These are phyloP conservation scores for Tricholoma flavovirens DNA, from an alignment of 768 basidiomycete genomes.

Conservation along the genomic window DNA sequence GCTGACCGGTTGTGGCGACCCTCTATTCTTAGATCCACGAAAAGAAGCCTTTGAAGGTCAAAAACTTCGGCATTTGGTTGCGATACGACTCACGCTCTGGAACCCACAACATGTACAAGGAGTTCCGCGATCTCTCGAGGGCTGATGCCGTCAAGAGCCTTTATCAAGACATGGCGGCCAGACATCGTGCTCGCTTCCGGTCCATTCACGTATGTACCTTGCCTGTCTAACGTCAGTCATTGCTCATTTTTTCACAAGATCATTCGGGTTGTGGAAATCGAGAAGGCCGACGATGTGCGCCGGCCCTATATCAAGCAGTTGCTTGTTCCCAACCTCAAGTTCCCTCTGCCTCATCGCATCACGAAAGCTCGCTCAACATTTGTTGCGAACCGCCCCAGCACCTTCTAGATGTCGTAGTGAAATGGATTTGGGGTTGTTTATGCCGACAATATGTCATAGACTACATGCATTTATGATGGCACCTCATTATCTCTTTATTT, in stretches of 20 bases:
- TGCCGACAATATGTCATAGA: conserved; percentile 12
- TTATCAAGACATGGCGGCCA: conserved; percentile 99
- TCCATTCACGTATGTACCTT: conserved; percentile 78
- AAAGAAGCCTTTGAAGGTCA: conserved; percentile 96
- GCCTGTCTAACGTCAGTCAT: neutral
- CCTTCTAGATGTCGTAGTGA: conserved; percentile 45
- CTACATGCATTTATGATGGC: conserved; percentile 14
- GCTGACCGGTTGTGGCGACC: conserved; percentile 37
- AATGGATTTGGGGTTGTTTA: conserved; percentile 2
- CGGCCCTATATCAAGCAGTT: conserved; percentile 99
- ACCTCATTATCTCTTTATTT: neutral
- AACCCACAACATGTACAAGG: conserved; percentile 99
- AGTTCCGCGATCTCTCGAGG: conserved; percentile 93
- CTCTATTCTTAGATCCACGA: conserved; percentile 76
- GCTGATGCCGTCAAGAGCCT: conserved; percentile 93
- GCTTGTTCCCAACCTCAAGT: conserved; percentile 83
- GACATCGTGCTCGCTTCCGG: conserved; percentile 98
- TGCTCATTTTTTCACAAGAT: conserved; percentile 47
- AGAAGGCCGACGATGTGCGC: conserved; percentile 86
- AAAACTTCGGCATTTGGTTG: conserved; percentile 99
- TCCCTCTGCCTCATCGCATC: conserved; percentile 94
- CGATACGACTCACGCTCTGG: conserved; percentile 99
- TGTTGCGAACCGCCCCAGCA: conserved; percentile 69
- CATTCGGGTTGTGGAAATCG: conserved; percentile 94
- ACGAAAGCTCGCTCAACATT: conserved; percentile 75